These are phyloP conservation scores for Achaetomium macrosporum DNA, from an alignment of 2,329 filamentous ascomycete species.

Conservation along the genomic window DNA sequence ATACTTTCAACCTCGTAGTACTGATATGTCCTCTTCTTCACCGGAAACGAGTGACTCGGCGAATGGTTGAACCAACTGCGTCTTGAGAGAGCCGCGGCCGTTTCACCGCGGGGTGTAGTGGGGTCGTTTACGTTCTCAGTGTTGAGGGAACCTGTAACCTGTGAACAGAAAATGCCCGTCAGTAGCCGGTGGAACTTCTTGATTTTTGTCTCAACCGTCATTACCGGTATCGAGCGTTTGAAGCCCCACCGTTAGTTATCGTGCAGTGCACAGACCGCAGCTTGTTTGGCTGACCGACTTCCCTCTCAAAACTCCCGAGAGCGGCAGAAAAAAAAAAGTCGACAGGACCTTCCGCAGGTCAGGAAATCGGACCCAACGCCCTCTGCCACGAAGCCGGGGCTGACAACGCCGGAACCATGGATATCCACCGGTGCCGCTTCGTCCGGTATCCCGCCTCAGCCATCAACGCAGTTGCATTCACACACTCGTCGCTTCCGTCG, in stretches of 20 bases:
- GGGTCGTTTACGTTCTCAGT: too few species aligned
- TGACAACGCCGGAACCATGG: conserved; percentile 52
- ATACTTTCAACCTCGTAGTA: too few species aligned
- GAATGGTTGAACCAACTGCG: too few species aligned
- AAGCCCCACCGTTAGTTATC: neutral
- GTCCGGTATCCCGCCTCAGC: conserved; percentile 85
- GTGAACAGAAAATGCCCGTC: too few species aligned
- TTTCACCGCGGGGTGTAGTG: too few species aligned
- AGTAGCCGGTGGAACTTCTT: neutral
- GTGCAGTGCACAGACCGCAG: conserved; percentile 30
- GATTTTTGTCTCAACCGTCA: neutral
- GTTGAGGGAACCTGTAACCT: too few species aligned
- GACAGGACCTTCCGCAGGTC: neutral
- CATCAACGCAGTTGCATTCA: conserved; percentile 93
- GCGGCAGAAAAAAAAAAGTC: conserved; percentile 24
- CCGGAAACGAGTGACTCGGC: too few species aligned
- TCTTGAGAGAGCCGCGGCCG: too few species aligned
- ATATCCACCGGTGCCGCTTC: conserved; percentile 95
- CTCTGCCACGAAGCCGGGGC: conserved; percentile 12
- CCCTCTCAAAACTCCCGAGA: conserved; percentile 20
- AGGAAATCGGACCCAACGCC: conserved; percentile 11
- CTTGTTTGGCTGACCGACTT: conserved; percentile 26
- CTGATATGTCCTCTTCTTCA: too few species aligned
- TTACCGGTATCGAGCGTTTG: neutral
- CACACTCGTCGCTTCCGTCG: conserved; percentile 57